phyloP scores from a whole-genome alignment of 345 rosid species.

The Bruguiera parviflora region DNA sequence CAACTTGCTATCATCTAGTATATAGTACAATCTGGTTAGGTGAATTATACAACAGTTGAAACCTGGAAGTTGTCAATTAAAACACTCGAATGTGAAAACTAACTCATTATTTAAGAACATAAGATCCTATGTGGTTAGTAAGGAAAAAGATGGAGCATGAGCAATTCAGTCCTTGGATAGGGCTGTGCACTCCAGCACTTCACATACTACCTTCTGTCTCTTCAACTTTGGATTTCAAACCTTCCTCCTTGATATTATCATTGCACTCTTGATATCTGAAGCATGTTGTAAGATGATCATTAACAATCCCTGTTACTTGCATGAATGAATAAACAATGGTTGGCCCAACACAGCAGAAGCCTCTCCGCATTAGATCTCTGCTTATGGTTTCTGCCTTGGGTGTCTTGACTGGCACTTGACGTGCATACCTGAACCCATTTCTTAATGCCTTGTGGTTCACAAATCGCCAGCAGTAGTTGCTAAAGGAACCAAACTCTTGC shows the following conservation, averaged over 20 bases:
- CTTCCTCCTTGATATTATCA: slow-evolving; percentile 24
- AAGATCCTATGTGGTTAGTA: slow-evolving; percentile 19
- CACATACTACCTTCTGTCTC: slow-evolving; percentile 18
- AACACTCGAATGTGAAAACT: slow-evolving; percentile 2
- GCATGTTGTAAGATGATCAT: slow-evolving; percentile 74
- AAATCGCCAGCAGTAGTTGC: slow-evolving; percentile 75
- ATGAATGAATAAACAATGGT: slow-evolving; percentile 78
- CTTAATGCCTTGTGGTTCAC: slow-evolving; percentile 57
- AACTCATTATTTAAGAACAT: slow-evolving; percentile 10
- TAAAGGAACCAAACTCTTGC: slow-evolving; percentile 79
- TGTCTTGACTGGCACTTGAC: slow-evolving; percentile 81
- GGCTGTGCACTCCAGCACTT: slow-evolving; percentile 27
- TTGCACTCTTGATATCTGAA: slow-evolving; percentile 65
- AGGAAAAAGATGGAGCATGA: slow-evolving; percentile 6
- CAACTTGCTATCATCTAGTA: neutral
- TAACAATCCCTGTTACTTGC: slow-evolving; percentile 76
- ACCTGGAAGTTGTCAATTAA: slow-evolving; percentile 15
- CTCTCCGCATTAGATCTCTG: slow-evolving; percentile 91
- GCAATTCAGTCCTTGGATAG: slow-evolving; percentile 24
- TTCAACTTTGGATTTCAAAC: slow-evolving; percentile 24
- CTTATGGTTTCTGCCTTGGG: slow-evolving; percentile 84
- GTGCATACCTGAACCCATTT: slow-evolving; percentile 64
- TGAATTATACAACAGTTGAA: slow-evolving; percentile 24
- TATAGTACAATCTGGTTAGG: slow-evolving; percentile 8
- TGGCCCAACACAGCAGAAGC: slow-evolving; percentile 91